Percentiles rank a stretch among this genome's conserved stretches.
These are phyloP conservation scores for Mortierella sp. DNA, from an alignment of 371 early-diverging fungal genomes.

Conservation along the genomic window DNA sequence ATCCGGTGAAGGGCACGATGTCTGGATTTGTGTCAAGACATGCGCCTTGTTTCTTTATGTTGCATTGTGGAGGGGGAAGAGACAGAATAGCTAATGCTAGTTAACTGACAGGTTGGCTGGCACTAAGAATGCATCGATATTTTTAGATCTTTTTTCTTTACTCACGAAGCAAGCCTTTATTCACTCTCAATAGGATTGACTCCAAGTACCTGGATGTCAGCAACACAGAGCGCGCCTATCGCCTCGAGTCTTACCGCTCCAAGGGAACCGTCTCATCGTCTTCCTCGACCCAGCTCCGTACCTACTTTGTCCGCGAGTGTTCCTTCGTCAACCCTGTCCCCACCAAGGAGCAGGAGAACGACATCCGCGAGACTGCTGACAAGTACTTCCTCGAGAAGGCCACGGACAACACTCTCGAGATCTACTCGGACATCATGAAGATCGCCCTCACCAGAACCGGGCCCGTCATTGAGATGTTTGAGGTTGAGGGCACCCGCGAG, in stretches of 20 bases:
- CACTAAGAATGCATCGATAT: neutral
- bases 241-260: slow-evolving; percentile 96
- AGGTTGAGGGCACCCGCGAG: slow-evolving; percentile 87
- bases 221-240: slow-evolving; percentile 81
- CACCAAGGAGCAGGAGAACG: slow-evolving; percentile 77
- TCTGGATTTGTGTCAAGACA: neutral
- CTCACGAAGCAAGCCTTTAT: neutral
- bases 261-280: slow-evolving; percentile 89
- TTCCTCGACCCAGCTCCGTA: slow-evolving; percentile 89
- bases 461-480: slow-evolving; percentile 93
- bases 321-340: slow-evolving; percentile 89
- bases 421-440: slow-evolving; percentile 89
- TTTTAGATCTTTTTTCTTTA: neutral
- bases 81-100: neutral
- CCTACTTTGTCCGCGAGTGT: slow-evolving; percentile 95
- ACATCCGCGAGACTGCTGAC: slow-evolving; percentile 92
- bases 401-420: slow-evolving; percentile 87
- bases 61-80: neutral
- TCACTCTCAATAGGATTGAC: slow-evolving; percentile 77
- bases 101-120: neutral
- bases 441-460: slow-evolving; percentile 89
- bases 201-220: slow-evolving; percentile 88
- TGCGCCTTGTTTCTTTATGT: neutral
- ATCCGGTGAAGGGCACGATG: neutral
- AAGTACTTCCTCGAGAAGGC: slow-evolving; percentile 94